A percentile compares a stretch with the other conserved stretches of the same genome.
phyloP scores from a whole-genome alignment of 2,329 filamentous ascomycete species.

The Penicillium sp. region DNA sequence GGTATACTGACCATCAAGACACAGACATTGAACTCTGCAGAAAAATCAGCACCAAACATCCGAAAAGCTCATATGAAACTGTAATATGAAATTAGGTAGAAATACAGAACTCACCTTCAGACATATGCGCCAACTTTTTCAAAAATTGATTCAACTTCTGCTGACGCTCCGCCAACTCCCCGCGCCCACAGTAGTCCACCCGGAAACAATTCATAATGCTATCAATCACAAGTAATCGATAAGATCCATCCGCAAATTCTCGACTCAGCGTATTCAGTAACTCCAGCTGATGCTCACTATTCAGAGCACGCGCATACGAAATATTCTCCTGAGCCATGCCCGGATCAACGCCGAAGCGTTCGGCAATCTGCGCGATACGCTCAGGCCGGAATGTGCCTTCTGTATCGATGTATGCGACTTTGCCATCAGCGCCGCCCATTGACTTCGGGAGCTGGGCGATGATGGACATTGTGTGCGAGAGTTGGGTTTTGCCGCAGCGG shows the following conservation, averaged over 20 bases:
- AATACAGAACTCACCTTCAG: conserved; percentile 50
- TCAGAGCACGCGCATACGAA: conserved; percentile 62
- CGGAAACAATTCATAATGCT: conserved; percentile 70
- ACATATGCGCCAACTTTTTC: conserved; percentile 63
- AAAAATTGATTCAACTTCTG: conserved; percentile 67
- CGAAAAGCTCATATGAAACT: background rate
- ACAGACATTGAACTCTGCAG: conserved; percentile 64
- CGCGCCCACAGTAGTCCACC: conserved; percentile 65
- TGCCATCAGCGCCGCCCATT: conserved; percentile 66
- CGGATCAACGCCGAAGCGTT: conserved; percentile 62
- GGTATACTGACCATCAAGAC: conserved; percentile 56
- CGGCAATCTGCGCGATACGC: conserved; percentile 65
- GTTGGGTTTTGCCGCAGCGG: conserved; percentile 66
- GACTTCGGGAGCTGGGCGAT: conserved; percentile 58
- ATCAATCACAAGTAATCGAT: conserved; percentile 66
- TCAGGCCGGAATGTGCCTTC: conserved; percentile 68
- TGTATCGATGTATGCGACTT: conserved; percentile 68
- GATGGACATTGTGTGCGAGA: conserved; percentile 68
- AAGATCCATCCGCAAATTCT: conserved; percentile 63
- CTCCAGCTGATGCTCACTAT: conserved; percentile 67
- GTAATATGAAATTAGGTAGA: background rate
- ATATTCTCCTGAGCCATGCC: conserved; percentile 66
- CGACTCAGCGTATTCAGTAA: conserved; percentile 61
- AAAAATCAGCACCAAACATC: background rate
- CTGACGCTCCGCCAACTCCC: conserved; percentile 67